phyloP scores from a whole-genome alignment of 129 eudicot genomes.

The Chrysanthemum makinoi region DNA sequence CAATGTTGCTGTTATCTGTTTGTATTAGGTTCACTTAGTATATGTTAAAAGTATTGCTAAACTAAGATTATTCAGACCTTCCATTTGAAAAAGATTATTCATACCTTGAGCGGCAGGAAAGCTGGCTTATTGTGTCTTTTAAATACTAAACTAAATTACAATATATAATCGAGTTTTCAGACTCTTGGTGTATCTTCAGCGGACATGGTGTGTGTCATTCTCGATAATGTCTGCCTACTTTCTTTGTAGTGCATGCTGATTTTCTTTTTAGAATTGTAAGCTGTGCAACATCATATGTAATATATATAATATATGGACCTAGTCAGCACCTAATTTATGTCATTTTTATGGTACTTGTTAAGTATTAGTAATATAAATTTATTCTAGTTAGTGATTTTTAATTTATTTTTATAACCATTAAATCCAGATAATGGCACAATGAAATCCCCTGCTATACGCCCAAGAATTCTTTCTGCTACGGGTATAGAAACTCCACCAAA shows the following conservation, averaged over 20 bases:
- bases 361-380: too few species aligned
- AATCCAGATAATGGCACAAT: slow-evolving; percentile 27
- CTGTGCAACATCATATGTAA: not conserved
- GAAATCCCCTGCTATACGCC: too few species aligned
- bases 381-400: not conserved
- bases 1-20: too few species aligned
- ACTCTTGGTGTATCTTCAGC: slow-evolving; percentile 3
- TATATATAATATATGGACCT: not conserved
- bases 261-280: not conserved
- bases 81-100: too few species aligned
- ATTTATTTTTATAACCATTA: not conserved
- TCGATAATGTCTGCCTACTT: slow-evolving; percentile 25
- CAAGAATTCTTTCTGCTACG: not conserved
- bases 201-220: slow-evolving; percentile 14
- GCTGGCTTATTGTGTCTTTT: slow-evolving; percentile 9
- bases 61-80: slow-evolving; percentile 13
- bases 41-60: slow-evolving; percentile 11
- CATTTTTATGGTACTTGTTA: slow-evolving; percentile 7
- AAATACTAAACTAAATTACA: slow-evolving; percentile 2
- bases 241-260: slow-evolving; percentile 11
- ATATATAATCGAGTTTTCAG: slow-evolving; percentile 2
- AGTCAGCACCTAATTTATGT: slow-evolving; percentile 6
- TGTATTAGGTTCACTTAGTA: too few species aligned
- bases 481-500: slow-evolving; percentile 45
- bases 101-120: slow-evolving; percentile 23